phyloP scores from a whole-genome alignment of 163 green algal genomes.

The Picocystis sp. region DNA sequence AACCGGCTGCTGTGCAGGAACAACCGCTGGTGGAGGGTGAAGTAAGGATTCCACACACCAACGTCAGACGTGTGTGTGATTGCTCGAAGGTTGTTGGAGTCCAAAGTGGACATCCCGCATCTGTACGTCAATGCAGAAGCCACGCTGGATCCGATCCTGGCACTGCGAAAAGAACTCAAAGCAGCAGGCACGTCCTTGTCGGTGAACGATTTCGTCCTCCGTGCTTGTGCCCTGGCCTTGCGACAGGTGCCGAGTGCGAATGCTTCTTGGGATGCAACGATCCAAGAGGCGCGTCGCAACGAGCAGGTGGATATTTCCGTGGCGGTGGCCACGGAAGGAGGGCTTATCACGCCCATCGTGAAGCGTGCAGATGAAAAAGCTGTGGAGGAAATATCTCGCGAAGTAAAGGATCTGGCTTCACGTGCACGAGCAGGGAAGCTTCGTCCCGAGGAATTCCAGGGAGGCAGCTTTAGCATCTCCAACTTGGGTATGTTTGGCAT shows the following conservation, averaged over 20 bases:
- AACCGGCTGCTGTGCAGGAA: too few relatives aligned
- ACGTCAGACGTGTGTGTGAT: conserved; percentile 26
- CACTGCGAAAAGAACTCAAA: conserved; percentile 20
- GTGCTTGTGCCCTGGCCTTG: conserved; percentile 47
- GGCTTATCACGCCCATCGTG: conserved; percentile 92
- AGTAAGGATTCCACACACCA: too few relatives aligned
- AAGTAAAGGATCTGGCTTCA: conserved; percentile 41
- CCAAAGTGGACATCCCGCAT: conserved; percentile 54
- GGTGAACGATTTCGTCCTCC: conserved; percentile 79
- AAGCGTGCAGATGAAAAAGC: conserved; percentile 54
- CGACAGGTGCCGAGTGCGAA: conserved; percentile 54
- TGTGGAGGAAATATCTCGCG: conserved; percentile 34
- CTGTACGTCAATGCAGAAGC: conserved; percentile 45
- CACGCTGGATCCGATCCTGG: conserved; percentile 26
- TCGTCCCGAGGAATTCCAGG: conserved; percentile 51
- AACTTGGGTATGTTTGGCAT: conserved; percentile 32
- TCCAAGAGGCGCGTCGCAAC: conserved; percentile 12
- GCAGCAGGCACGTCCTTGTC: conserved; percentile 23
- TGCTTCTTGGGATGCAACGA: conserved; percentile 33
- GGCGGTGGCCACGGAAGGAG: conserved; percentile 65
- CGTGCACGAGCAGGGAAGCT: conserved; percentile 58
- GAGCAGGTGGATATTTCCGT: conserved; percentile 56
- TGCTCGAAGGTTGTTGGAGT: conserved; percentile 47
- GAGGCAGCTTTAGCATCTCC: conserved; percentile 63
- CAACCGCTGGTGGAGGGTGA: too few relatives aligned